Base-by-base conservation (phyloP, 768 basidiomycete genomes). In the Chalciporus pseudorubinellus region DNA sequence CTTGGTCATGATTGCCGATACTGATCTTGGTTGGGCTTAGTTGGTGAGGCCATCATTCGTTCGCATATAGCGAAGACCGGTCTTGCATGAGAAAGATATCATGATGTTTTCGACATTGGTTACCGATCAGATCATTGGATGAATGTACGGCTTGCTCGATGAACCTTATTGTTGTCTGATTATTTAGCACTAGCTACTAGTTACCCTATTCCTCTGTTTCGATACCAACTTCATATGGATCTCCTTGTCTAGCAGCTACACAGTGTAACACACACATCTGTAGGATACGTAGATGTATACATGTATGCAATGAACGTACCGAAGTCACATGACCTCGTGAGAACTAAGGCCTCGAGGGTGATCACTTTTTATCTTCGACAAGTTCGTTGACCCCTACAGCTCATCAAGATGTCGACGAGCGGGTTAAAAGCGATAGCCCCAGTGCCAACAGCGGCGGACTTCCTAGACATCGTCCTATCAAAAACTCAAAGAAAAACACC, bases 401-500 rank as follows among this genome's bases (percentile, higher is more conserved):
- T 40, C 34, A 45, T 52, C 60, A 68, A 66, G 47, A 82, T 82
- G 80, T 90, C 90, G 68, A 89, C 91, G 46, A 92, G 89, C 69
- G 91, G 92, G 50, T 79, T 98, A 62, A 98, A 98, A 76, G 87
- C 89, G 42, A 99, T 99, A 68, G 90, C 97, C 45, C 97, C 97
- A n/a, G 95, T 99, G 46, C 97, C 97, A 42, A 97, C 92, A 39
- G 93, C 95, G 58, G 75, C 84, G 14, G 95, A 98, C 72, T 98
- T 98, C 65, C 70, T 95, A 72, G 92, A 95, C 71, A 95, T 95
- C 53, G 91, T 95, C 33, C 68, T 95, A 63, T 92, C 89, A 62
- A 94, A 84, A 71, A 98, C 95, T 1, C 95, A 97, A 76, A 78
- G 95, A 64, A 98, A 98, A 78, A 98, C 95, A 21, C 95, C 95